Percentiles rank a stretch among this genome's conserved stretches.
These are phyloP conservation scores for Fremontodendron californicum DNA, from an alignment of 345 rosid species.

Conservation along the genomic window DNA sequence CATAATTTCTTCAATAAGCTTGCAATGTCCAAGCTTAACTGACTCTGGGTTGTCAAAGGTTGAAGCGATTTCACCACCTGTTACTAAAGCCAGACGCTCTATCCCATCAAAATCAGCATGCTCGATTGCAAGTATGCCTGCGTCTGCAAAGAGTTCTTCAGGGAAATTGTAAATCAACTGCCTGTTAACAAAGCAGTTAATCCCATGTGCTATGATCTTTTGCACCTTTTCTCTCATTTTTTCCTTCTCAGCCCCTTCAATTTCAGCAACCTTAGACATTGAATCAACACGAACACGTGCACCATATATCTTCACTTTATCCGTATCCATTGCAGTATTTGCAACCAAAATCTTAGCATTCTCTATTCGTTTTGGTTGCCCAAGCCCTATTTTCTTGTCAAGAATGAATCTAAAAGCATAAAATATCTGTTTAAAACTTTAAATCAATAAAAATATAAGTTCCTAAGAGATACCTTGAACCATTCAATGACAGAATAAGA, in stretches of 20 bases:
- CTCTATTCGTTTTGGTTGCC: constrained; percentile 95
- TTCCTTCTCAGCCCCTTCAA: constrained; percentile 95
- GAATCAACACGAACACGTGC: constrained; percentile 99
- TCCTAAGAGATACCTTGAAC: neutral
- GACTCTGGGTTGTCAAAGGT: constrained; percentile 98
- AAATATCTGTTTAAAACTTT: constrained; percentile 6
- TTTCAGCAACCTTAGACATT: constrained; percentile 92
- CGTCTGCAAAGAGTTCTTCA: constrained; percentile 95
- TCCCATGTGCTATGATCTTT: constrained; percentile 85
- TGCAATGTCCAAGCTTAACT: constrained; percentile 92
- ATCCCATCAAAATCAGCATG: constrained; percentile 99
- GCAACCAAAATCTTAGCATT: constrained; percentile 96
- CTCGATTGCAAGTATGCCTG: constrained; percentile 96
- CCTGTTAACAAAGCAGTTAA: constrained; percentile 98
- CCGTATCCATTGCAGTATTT: constrained; percentile 99
- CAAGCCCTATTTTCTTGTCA: constrained; percentile 97
- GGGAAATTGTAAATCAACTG: constrained; percentile 98
- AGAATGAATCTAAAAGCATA: constrained; percentile 71
- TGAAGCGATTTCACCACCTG: constrained; percentile 96
- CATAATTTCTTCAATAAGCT: constrained; percentile 95
- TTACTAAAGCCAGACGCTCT: constrained; percentile 87
- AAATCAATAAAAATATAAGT: neutral
- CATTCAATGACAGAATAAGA: neutral
- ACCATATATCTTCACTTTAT: constrained; percentile 96
- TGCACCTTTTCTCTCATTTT: constrained; percentile 98